Base-by-base conservation (phyloP, 179 eudicot species). In the Beta macrorhiza region DNA sequence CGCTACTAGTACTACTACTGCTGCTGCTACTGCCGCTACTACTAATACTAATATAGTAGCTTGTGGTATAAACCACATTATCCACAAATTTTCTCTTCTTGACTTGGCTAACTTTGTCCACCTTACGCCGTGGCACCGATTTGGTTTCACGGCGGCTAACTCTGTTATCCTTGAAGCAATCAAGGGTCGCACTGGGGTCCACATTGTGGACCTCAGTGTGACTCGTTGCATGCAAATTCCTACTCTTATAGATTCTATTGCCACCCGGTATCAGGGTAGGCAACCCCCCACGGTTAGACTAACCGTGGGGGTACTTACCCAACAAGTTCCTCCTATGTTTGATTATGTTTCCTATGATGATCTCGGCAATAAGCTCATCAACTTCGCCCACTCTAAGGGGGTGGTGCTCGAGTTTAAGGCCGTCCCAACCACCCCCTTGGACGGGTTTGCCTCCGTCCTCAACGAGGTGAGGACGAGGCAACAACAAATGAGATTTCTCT, bases 151-250 rank as follows among this genome's bases (percentile, higher is more conserved):
- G 0, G 91, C 95, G 2, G 97, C 98, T 0, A 95, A 95, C 57
- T 89, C 94, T 0, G 89, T 95, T 19, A 90, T 95, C 3, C 69
- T 95, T 0, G 91, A 91, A 67, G 97, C 94, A 1, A 82, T 92
- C 5, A 75, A 63, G 10, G 90, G 88, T 2, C 89, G 75, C 32
- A 79, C 89, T 0, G 76, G 75, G 15, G 76, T 94, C 58, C 97
- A 96, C 79, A 91, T 96, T 0, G 91, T 96, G 25, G 99, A 96
- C 73, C 58, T 94, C 44, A 96, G 96, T 84, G 75, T 85, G 29
- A 90, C 98, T 1, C 98, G 90, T 57, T 96, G 99, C 87, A 93
- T 96, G 99, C 99, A 95, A 85, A 93, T 95, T 59, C 99, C 99
- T 0, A 96, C 99, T 1, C 74, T 96, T 0, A 91, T 96, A 5